Evolutionary conservation across 768 basidiomycete species (phyloP), one percentile per base, ranked within the genome.

Genomic region (Boletales sp.): DNA sequence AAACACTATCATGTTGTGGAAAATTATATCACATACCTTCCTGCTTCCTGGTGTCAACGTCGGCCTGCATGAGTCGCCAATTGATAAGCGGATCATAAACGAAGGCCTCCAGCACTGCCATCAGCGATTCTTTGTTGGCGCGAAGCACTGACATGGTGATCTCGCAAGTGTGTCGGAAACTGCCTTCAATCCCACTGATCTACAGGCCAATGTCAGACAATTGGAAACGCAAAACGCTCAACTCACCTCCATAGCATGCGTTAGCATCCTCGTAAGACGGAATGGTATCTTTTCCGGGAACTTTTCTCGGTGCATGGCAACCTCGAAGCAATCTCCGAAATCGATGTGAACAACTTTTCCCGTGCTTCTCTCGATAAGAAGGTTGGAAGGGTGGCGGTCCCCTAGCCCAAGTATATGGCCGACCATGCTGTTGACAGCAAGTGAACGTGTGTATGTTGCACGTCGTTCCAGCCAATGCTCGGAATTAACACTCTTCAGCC

Each of bases 281-380:
- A 99, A 99, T 0, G 97, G 97, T 46, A 99, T 92, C 68, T 88
- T 94, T 72, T 99, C 97, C 0, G 97, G 97, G 77, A 94, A 98
- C 72, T 99, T 99, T 69, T 97, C 94, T 61, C 94, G 87, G 59
- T 90, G 88, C 89, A 95, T 95, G 17, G 94, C 94, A 38, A 97
- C 87, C 70, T 98, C 94, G 69, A 97, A 99, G 64, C 97, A 99
- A 66, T 99, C 97, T 44, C 97, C 97, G 57, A 92, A 94, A 66
- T 94, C 94, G 55, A 94, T 97, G 62, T 99, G 97, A 34, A 98
- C 91, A 31, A 98, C 87, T 68, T 94, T 92, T 31, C 95, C 95
- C 2, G 89, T 92, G 53, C 82, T 84, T 53, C 93, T 85, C 65
- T 94, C 91, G 21, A 99, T 78, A 60, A 99, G 78, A 41, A 98